phyloP scores from a whole-genome alignment of 208 protist genomes.

The Trypanosoma avium region DNA sequence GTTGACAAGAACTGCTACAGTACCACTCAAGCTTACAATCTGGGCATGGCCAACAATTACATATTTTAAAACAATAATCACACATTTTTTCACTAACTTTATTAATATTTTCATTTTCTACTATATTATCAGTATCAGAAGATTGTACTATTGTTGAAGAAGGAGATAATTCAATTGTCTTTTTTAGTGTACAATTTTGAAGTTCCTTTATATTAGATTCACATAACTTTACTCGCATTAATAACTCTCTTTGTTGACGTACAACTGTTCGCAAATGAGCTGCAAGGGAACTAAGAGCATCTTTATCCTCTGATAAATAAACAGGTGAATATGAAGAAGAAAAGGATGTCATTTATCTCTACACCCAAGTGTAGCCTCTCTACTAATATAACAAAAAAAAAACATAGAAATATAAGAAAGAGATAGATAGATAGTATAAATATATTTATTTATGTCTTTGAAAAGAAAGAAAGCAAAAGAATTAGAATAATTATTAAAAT shows the following conservation, averaged over 20 bases:
- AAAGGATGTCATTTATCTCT: background rate
- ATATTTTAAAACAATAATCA: conserved; percentile 61
- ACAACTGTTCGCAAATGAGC: background rate
- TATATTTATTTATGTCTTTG: no score
- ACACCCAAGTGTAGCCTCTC: no score
- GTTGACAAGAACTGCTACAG: conserved; percentile 57
- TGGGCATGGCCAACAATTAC: conserved; percentile 44
- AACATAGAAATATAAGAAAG: background rate
- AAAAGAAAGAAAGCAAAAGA: background rate
- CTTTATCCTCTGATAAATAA: background rate
- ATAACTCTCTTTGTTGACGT: conserved; percentile 9
- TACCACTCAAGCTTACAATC: conserved; percentile 69
- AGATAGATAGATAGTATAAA: background rate
- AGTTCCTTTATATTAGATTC: conserved; percentile 5
- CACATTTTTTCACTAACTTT: conserved; percentile 35
- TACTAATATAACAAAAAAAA: background rate
- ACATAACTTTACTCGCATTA: conserved; percentile 10
- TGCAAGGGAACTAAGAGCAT: background rate
- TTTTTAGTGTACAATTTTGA: background rate
- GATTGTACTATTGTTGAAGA: background rate
- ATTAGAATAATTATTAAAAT: no score
- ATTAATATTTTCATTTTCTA: background rate
- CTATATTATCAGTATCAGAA: background rate
- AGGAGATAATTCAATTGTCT: background rate
- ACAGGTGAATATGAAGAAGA: background rate